Evolutionary conservation across 192 early-diverging fungal genomes (phyloP).

Genomic region (Lobulomyces angularis): DNA sequence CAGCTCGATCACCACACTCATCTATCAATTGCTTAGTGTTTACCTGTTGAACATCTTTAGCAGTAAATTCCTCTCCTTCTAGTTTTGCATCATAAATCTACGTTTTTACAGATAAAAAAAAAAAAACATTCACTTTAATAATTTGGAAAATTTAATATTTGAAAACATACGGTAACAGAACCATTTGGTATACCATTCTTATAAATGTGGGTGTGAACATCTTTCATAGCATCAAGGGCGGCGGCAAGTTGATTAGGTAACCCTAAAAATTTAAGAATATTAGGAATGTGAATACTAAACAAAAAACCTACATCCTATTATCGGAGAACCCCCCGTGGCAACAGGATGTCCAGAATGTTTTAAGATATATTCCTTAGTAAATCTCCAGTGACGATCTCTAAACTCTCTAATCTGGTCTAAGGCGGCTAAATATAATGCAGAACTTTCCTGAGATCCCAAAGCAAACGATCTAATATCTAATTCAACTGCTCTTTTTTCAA

Average conservation of each 20-base stretch:
- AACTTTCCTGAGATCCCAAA: conserved; percentile 24
- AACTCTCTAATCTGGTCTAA: conserved; percentile 77
- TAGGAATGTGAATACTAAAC: too few relatives aligned
- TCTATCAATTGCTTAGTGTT: conserved; percentile 47
- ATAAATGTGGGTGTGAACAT: conserved; percentile 21
- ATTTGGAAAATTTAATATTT: too few relatives aligned
- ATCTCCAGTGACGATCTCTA: conserved; percentile 77
- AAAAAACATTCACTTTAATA: too few relatives aligned
- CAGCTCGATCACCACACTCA: conserved; percentile 39
- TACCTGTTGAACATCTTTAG: conserved; percentile 40
- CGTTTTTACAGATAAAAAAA: too few relatives aligned
- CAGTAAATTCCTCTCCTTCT: conserved; percentile 36
- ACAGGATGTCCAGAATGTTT: conserved; percentile 61
- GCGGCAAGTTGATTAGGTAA: conserved; percentile 59
- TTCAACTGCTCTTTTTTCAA: conserved; percentile 29
- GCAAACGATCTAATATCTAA: conserved; percentile 15
- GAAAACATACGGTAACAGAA: too few relatives aligned
- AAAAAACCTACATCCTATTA: too few relatives aligned
- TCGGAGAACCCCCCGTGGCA: conserved; percentile 61
- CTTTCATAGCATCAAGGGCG: conserved; percentile 47
- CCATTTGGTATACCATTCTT: too few relatives aligned
- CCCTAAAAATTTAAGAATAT: conserved; percentile 27
- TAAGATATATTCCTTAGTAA: conserved; percentile 73
- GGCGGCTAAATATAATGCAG: conserved; percentile 45
- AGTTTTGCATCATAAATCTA: conserved; percentile 42